These are phyloP conservation scores for Allodekkera sacchari DNA, from an alignment of 805 yeast genomes.

Conservation along the genomic window DNA sequence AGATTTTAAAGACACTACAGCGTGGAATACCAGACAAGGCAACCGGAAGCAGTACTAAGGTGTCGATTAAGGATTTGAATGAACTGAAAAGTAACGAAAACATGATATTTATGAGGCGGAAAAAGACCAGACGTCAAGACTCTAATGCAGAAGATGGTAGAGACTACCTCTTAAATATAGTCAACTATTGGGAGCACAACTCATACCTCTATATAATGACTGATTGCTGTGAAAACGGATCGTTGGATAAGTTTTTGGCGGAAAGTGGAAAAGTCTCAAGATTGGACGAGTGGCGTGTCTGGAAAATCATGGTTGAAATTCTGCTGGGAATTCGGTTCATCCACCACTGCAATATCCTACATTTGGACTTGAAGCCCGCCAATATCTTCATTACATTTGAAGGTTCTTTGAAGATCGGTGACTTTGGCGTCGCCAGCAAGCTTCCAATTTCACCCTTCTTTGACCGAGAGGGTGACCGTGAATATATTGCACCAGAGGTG, in stretches of 20 bases:
- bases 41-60: conserved; percentile 8
- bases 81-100: not conserved
- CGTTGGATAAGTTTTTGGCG: conserved; percentile 68
- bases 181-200: conserved; percentile 80
- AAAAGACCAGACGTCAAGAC: conserved; percentile 2
- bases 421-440: conserved; percentile 88
- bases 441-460: conserved; percentile 64
- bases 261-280: conserved; percentile 70
- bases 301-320: conserved; percentile 90
- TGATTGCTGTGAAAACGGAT: conserved; percentile 89
- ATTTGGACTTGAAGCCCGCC: conserved; percentile 91
- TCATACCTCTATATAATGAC: conserved; percentile 83
- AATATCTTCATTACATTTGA: conserved; percentile 91
- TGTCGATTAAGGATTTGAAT: not conserved
- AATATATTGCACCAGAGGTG: conserved; percentile 95
- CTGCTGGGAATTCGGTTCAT: conserved; percentile 72
- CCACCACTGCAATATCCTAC: conserved; percentile 70
- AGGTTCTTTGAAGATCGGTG: conserved; percentile 90
- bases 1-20: conserved; percentile 42
- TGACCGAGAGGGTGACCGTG: conserved; percentile 95
- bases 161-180: conserved; percentile 67
- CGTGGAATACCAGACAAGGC: conserved; percentile 18
- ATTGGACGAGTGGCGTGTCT: conserved; percentile 93
- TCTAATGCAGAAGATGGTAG: conserved; percentile 20
- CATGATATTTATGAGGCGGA: conserved; percentile 5